Evolutionary conservation across 169 alveolate species (phyloP), one percentile per base, ranked within the genome.

Genomic region (Eimeria necatrix): DNA sequence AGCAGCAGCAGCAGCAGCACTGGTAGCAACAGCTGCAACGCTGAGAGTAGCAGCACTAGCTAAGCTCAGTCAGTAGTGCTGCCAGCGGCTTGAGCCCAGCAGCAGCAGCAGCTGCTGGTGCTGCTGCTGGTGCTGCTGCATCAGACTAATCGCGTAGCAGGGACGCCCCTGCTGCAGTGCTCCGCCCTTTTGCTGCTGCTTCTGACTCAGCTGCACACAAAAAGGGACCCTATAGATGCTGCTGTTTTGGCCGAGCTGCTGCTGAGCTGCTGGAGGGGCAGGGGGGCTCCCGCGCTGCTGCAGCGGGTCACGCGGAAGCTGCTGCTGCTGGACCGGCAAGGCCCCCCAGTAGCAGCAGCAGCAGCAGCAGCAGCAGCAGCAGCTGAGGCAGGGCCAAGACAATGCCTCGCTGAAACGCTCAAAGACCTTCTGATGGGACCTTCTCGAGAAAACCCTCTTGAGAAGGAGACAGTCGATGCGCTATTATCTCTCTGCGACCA

Each of bases 261-360:
- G 64, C 4, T 49, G 16, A 26, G 3, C 10, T 26, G 87, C 59
- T 76, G 87, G 87, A 41, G 64, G 61, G 49, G 64, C 9, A n/a
- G 61, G 10, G 87, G 87, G 87, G 9, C 46, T 24, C 22, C 68
- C 5, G 4, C 8, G 26, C 64, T 76, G 87, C 87, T 76, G 68
- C 59, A 76, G 64, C 87, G 20, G 20, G 24, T 49, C 68, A 76
- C 87, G 46, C 14, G 24, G 61, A 76, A 76, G 87, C 61, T 76
- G 87, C 87, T 76, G 18, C 59, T 76, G 87, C 68, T 22, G 26
- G 87, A 68, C 32, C 87, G 87, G 41, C 10, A 64, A 32, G 18
- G 74, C 74, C 74, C 41, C n/a, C 78, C n/a, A n/a, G 46, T 3
- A n/a, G 46, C 12, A 68, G 78, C 32, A n/a, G n/a, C 78, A 68